Evolutionary conservation across 345 rosid genomes (phyloP).

Genomic region (Schrenkiella parvula): DNA sequence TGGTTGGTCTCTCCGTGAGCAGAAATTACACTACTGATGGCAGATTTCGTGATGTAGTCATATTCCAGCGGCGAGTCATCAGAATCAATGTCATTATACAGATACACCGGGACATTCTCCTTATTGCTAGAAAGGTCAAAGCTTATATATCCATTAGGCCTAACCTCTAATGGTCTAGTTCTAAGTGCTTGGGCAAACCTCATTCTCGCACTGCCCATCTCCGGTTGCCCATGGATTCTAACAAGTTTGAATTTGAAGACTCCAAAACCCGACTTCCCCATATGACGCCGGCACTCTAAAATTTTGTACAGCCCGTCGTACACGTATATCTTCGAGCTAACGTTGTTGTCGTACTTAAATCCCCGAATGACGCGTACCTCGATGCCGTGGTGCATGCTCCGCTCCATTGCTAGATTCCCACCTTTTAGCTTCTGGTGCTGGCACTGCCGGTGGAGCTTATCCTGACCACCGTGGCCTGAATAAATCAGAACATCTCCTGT

Average conservation of each 20-base stretch:
- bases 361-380: slow-evolving; percentile 76
- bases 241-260: slow-evolving; percentile 65
- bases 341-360: slow-evolving; percentile 46
- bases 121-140: slow-evolving; percentile 57
- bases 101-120: slow-evolving; percentile 58
- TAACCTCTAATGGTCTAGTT: slow-evolving; percentile 41
- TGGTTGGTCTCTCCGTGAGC: slow-evolving; percentile 32
- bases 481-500: slow-evolving; percentile 58
- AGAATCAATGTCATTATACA: slow-evolving; percentile 75
- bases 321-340: slow-evolving; percentile 57
- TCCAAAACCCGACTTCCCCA: slow-evolving; percentile 83
- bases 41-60: slow-evolving; percentile 57
- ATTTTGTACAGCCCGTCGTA: slow-evolving; percentile 86
- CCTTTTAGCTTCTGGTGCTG: slow-evolving; percentile 72
- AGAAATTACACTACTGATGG: slow-evolving; percentile 44
- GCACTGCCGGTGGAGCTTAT: slow-evolving; percentile 53
- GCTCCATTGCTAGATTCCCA: slow-evolving; percentile 82
- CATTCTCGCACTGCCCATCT: slow-evolving; percentile 71
- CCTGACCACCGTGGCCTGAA: slow-evolving; percentile 87
- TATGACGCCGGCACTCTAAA: slow-evolving; percentile 61
- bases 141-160: slow-evolving; percentile 65
- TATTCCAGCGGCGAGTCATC: slow-evolving; percentile 61
- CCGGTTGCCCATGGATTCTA: slow-evolving; percentile 71
- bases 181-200: slow-evolving; percentile 55
- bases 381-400: slow-evolving; percentile 72